Percentiles rank a stretch among this genome's conserved stretches.
These are phyloP conservation scores for Aspergillus hiratsukae DNA, from an alignment of 2,329 filamentous ascomycete genomes.

Conservation along the genomic window DNA sequence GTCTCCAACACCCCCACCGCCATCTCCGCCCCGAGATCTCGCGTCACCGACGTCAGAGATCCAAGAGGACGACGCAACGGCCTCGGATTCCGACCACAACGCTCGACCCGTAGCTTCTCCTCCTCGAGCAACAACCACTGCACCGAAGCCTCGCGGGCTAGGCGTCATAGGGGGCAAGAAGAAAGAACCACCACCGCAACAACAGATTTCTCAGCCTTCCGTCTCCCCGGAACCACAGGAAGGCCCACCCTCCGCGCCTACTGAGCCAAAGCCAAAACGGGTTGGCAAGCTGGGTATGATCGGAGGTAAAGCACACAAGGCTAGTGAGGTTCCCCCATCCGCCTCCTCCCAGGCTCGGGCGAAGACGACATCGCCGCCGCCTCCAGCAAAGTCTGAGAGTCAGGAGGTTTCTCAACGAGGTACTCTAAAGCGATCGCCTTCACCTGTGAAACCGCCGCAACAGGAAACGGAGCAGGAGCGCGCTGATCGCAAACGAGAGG, in stretches of 20 bases:
- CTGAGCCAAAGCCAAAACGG: not conserved
- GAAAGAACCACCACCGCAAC: conserved; percentile 12
- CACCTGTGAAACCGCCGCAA: conserved; percentile 5
- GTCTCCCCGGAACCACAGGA: not conserved
- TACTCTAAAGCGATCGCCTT: not conserved
- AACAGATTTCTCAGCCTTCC: not conserved
- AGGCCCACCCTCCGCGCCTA: not conserved
- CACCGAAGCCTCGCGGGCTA: conserved; percentile 18
- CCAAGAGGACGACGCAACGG: not conserved
- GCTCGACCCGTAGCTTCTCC: not conserved
- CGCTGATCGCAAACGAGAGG: conserved; percentile 52
- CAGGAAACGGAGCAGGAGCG: conserved; percentile 46
- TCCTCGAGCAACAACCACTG: not conserved
- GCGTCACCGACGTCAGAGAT: not conserved
- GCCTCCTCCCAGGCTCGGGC: conserved; percentile 1
- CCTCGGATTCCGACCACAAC: not conserved
- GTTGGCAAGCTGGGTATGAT: conserved; percentile 33
- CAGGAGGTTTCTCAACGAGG: not conserved
- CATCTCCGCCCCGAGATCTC: not conserved
- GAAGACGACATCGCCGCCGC: not conserved
- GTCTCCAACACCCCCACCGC: not conserved
- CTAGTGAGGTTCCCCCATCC: conserved; percentile 1
- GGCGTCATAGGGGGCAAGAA: conserved; percentile 31
- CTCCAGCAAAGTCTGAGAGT: not conserved
- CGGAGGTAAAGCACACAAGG: conserved; percentile 23